phyloP scores from a whole-genome alignment of 2,329 filamentous ascomycete genomes.

The Trichoderma endophyticum region DNA sequence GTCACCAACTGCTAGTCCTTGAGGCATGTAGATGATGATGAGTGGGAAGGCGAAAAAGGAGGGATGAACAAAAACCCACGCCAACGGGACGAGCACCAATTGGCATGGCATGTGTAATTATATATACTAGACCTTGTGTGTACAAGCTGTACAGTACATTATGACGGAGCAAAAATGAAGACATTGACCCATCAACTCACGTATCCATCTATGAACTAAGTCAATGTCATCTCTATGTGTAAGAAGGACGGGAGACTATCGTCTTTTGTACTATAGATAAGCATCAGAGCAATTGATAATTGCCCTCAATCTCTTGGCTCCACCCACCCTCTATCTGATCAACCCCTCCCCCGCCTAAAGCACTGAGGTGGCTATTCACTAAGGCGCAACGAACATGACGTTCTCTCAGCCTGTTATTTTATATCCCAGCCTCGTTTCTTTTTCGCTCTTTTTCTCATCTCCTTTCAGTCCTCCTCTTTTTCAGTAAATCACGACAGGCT shows the following conservation, averaged over 20 bases:
- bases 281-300: neutral
- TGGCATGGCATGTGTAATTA: slow-evolving; percentile 31
- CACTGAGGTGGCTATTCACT: neutral
- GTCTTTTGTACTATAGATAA: neutral
- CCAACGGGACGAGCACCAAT: neutral
- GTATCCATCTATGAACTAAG: neutral
- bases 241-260: neutral
- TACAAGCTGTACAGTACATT: slow-evolving; percentile 30
- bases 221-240: neutral
- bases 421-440: neutral
- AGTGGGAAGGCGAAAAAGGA: neutral
- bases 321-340: neutral
- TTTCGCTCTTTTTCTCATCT: neutral
- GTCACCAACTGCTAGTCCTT: neutral
- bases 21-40: neutral
- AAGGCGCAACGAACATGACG: neutral
- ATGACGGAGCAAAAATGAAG: slow-evolving; percentile 20
- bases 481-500: neutral
- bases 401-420: neutral
- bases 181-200: neutral
- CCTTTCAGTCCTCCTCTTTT: neutral
- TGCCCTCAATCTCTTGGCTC: neutral
- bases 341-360: slow-evolving; percentile 19
- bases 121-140: slow-evolving; percentile 28
- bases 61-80: neutral